Conservation (phyloP, 768 basidiomycete genomes). For the Amanita subjunquillea region DNA sequence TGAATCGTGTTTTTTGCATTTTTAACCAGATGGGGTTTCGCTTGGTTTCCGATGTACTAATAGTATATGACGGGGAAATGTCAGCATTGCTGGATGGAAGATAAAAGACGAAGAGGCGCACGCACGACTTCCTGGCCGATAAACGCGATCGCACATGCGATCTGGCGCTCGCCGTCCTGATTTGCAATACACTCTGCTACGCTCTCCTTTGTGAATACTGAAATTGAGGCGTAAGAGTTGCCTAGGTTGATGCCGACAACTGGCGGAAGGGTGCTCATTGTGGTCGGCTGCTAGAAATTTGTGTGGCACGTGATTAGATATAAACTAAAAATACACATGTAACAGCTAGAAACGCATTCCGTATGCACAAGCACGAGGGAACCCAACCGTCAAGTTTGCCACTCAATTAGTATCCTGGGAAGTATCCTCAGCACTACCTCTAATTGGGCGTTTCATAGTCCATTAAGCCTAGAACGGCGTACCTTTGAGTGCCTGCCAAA, state of each 20-base stretch:
- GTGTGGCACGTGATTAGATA: background rate
- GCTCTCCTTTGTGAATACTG: constrained; percentile 92
- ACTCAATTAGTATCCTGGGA: too few relatives aligned
- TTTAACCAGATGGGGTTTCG: constrained; percentile 89
- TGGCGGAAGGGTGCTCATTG: constrained; percentile 27
- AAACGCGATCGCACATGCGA: constrained; percentile 89
- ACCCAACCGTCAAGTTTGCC: too few relatives aligned
- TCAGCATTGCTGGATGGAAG: background rate
- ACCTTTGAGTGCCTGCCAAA: too few relatives aligned
- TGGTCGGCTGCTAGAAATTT: background rate
- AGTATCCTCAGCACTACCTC: too few relatives aligned
- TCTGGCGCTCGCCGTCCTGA: constrained; percentile 97
- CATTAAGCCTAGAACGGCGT: too few relatives aligned
- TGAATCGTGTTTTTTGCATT: constrained; percentile 90
- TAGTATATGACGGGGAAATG: constrained; percentile 7
- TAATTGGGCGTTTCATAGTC: too few relatives aligned
- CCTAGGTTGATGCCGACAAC: constrained; percentile 96
- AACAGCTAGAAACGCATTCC: too few relatives aligned
- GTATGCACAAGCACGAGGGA: too few relatives aligned
- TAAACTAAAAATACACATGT: too few relatives aligned
- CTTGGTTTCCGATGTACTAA: constrained; percentile 94
- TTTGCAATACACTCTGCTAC: constrained; percentile 94
- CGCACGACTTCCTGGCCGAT: constrained; percentile 84
- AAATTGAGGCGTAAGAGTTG: constrained; percentile 90
- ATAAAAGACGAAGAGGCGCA: constrained; percentile 9